Base-by-base conservation (phyloP, 306 rosid genomes). In the Astragalus membranaceus region DNA sequence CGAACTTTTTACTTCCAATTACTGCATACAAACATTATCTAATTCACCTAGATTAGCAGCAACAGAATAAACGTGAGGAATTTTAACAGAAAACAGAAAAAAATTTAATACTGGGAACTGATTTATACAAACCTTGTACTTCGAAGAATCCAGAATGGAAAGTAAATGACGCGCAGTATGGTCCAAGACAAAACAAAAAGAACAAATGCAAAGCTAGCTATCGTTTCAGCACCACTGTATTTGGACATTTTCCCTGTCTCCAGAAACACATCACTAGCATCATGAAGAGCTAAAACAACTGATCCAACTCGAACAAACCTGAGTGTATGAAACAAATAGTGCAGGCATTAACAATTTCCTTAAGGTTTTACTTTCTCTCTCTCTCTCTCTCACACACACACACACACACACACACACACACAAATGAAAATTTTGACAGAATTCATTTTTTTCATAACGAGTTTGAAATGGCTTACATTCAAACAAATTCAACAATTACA, bases 161-260 rank as follows among this genome's bases (percentile, higher is more conserved):
- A 94, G 85, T 77, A 90, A 72, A 88, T 73, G 82, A 94, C 85
- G 67, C 98, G 98, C 80, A 88, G 59, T 74, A 94, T 1, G 81
- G 92, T 65, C 89, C 91, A 94, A 42, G 88, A 80, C 79, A 88
- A 50, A 33, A 90, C 97, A 74, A 94, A 94, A 46, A 88, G 78
- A 78, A 88, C 5, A 84, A 94, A 94, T 35, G 98, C 65, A 87
- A 84, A 8, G 85, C 98, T 91, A 67, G 98, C 97, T 44, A 70
- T 43, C 43, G 64, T 67, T 77, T 94, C 98, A 29, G 88, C 90
- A 42, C 97, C 96, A 35, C 91, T 41, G 82, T 94, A 94, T 81
- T 82, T 94, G 67, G 97, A 87, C 98, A 94, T 94, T 87, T 94
- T 94, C 74, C 97, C 98, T 13, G 76, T 81, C 85, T 94, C 98